Evolutionary conservation across 148 eudicot species (phyloP).

Genomic region (Rhododendron kiyosumense): DNA sequence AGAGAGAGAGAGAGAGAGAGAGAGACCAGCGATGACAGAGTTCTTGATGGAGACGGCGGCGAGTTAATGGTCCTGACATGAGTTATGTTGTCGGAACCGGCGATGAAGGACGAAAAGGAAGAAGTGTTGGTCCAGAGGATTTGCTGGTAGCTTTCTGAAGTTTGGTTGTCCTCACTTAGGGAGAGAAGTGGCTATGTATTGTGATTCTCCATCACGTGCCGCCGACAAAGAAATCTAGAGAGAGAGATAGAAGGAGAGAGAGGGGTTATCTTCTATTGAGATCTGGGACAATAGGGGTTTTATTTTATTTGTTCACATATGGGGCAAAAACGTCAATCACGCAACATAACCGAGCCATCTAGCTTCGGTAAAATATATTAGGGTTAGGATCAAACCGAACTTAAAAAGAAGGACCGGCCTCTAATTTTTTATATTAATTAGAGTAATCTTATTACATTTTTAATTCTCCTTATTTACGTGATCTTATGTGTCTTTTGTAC

Average conservation of each 20-base stretch:
- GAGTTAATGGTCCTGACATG: slow-evolving; percentile 34
- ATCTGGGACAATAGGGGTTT: no score
- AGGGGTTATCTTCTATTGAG: no score
- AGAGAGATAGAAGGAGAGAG: not conserved
- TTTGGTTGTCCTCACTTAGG: not conserved
- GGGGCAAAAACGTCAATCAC: no score
- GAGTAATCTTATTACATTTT: no score
- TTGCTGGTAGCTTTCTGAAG: not conserved
- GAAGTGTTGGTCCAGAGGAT: not conserved
- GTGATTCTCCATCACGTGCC: not conserved
- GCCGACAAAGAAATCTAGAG: not conserved
- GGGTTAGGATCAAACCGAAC: no score
- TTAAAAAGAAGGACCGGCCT: no score
- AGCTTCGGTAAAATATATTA: no score
- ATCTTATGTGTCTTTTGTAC: no score
- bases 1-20: not conserved
- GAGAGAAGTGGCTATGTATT: not conserved
- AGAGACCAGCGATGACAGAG: slow-evolving; percentile 51
- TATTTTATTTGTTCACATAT: no score
- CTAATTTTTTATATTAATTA: no score
- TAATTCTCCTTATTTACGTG: no score
- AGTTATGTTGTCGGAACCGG: not conserved
- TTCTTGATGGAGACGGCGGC: slow-evolving; percentile 57
- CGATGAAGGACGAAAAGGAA: not conserved
- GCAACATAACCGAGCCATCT: no score